Evolutionary conservation across 148 eudicot genomes (phyloP), one percentile per base, ranked within the genome.

Genomic region (Cornus controversa): DNA sequence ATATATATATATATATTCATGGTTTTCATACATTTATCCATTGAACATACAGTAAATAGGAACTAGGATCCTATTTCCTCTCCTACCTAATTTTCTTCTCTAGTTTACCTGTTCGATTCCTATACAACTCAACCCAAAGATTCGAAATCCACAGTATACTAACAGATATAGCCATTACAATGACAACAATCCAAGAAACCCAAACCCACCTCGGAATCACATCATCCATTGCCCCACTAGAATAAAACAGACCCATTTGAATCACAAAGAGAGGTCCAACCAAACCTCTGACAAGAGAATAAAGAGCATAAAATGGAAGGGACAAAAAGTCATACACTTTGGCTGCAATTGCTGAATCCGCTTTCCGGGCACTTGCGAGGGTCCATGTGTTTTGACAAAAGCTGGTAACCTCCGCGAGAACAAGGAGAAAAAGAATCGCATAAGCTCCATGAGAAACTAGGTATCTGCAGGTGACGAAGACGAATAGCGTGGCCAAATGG

Each of bases 311-410:
- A 73, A 93, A 91, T 20, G 98, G 98, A 76, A 80, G 84, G 2
- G 91, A 87, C 76, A 90, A 70, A 31, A 83, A 26, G 0, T 36
- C 75, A 57, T 80, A 89, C 68, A 89, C 85, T 62, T 79, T 83
- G 1, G 79, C 87, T 2, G 98, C 98, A 31, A 89, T 53, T 18
- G 72, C 65, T 40, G 53, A 47, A 57, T 93, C 92, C 13, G 10
- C 70, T 65, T 85, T 83, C 73, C 90, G 69, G 0, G 91, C 91
- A 47, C 84, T 71, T 0, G 94, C 94, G 11, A 93, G 73, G 3
- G 98, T 93, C 98, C 98, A 93, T 0, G 87, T 66, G 74, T 93
- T 93, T 78, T 93, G 98, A 71, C 89, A 79, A 50, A 89, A 79
- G 81, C 98, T 93, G 8, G 94, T 91, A 11, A 87, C 79, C 80